A percentile compares a stretch with the other conserved stretches of the same genome.
These are phyloP conservation scores for Coelastrella sp. DNA, from an alignment of 139 green algal genomes.

Conservation along the genomic window DNA sequence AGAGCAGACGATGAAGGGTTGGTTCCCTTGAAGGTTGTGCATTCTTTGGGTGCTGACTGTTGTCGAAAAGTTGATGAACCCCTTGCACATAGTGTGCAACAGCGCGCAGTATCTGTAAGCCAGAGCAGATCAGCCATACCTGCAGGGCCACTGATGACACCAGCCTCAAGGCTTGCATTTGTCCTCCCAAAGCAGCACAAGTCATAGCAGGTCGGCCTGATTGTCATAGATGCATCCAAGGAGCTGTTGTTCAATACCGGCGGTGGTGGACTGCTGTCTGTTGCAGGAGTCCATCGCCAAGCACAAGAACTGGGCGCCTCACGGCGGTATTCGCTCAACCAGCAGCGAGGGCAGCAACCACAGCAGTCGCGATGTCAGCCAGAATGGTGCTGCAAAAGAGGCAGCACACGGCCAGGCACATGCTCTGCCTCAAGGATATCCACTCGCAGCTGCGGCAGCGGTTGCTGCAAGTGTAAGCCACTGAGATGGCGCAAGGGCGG, in stretches of 20 bases:
- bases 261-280: not conserved
- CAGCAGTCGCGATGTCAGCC: not conserved
- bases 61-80: too few species aligned
- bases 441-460: not conserved
- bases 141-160: too few species aligned
- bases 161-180: too few species aligned
- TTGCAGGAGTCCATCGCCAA: conserved; percentile 21
- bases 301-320: conserved; percentile 30
- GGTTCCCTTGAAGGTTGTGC: not conserved
- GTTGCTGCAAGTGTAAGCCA: not conserved
- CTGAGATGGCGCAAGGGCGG: too few species aligned
- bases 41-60: not conserved
- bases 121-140: too few species aligned
- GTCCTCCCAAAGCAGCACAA: too few species aligned
- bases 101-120: too few species aligned
- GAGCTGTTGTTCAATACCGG: not conserved
- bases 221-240: not conserved
- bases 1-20: not conserved
- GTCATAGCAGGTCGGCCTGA: not conserved
- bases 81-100: too few species aligned
- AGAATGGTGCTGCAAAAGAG: not conserved
- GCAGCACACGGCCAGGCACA: not conserved
- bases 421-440: not conserved
- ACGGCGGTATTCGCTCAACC: not conserved
- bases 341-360: not conserved